phyloP scores from a whole-genome alignment of 2,329 filamentous ascomycete species.

The Monosporascus sp. region DNA sequence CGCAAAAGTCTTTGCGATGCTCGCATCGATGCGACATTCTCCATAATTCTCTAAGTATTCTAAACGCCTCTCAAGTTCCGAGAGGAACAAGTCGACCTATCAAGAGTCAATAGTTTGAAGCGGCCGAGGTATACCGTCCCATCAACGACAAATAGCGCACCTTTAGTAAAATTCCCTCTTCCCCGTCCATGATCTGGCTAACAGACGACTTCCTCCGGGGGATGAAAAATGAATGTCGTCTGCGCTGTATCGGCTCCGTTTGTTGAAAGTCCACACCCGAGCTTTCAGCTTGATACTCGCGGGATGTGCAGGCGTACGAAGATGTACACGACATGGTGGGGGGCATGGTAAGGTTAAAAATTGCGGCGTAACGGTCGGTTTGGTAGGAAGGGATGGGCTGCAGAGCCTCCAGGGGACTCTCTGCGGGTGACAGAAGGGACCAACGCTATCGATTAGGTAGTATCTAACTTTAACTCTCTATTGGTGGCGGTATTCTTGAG shows the following conservation, averaged over 20 bases:
- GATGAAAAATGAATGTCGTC: slow-evolving; percentile 54
- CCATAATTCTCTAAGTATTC: slow-evolving; percentile 86
- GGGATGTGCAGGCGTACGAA: slow-evolving; percentile 21
- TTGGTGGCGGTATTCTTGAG: not conserved
- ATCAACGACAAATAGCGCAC: slow-evolving; percentile 23
- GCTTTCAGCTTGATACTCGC: slow-evolving; percentile 30
- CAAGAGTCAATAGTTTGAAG: slow-evolving; percentile 5
- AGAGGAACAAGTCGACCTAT: slow-evolving; percentile 73
- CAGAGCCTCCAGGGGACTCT: not conserved
- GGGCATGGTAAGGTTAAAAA: not conserved
- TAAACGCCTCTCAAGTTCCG: slow-evolving; percentile 79
- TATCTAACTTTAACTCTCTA: not conserved
- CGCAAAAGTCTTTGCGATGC: slow-evolving; percentile 77
- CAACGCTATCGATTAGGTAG: not conserved
- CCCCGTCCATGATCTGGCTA: slow-evolving; percentile 55
- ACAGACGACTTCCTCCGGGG: slow-evolving; percentile 53
- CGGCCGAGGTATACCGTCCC: not conserved
- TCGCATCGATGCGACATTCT: slow-evolving; percentile 75
- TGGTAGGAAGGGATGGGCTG: not conserved
- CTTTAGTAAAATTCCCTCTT: slow-evolving; percentile 57
- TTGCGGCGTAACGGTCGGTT: not conserved
- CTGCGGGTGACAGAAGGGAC: not conserved
- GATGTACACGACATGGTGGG: slow-evolving; percentile 26
- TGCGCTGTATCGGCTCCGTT: slow-evolving; percentile 31
- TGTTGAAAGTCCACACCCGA: slow-evolving; percentile 36